Evolutionary conservation across 2,329 filamentous ascomycete species (phyloP).

Genomic region (Fusarium sp.): DNA sequence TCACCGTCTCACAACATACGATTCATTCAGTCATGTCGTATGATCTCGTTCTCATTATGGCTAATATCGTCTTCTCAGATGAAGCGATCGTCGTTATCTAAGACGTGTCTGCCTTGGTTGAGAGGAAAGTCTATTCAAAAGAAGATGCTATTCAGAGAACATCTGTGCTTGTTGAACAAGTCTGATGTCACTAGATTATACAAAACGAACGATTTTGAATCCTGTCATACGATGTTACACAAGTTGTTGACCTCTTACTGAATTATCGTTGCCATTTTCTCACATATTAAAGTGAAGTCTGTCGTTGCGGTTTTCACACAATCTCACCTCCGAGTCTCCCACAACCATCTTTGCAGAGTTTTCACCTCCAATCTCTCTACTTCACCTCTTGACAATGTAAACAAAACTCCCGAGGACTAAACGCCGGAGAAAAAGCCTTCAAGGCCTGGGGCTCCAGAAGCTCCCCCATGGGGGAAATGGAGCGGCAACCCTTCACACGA

Average conservation of each 20-base stretch:
- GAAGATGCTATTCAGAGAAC: background rate
- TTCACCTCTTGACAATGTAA: background rate
- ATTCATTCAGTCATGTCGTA: slow-evolving; percentile 2
- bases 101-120: background rate
- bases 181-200: background rate
- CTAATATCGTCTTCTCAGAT: background rate
- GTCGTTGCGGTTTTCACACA: background rate
- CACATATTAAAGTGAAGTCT: background rate
- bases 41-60: background rate
- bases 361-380: background rate
- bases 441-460: background rate
- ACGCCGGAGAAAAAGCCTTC: background rate
- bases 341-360: background rate
- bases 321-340: background rate
- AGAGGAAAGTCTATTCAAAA: background rate
- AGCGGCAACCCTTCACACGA: background rate
- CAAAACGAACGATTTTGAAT: background rate
- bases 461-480: background rate
- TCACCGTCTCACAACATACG: background rate
- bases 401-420: background rate
- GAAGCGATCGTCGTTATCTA: background rate
- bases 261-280: background rate
- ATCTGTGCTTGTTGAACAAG: background rate
- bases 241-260: fast-evolving
- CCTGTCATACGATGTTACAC: background rate